Conservation (phyloP, 192 early-diverging fungal species). For the Backusella luteola region DNA sequence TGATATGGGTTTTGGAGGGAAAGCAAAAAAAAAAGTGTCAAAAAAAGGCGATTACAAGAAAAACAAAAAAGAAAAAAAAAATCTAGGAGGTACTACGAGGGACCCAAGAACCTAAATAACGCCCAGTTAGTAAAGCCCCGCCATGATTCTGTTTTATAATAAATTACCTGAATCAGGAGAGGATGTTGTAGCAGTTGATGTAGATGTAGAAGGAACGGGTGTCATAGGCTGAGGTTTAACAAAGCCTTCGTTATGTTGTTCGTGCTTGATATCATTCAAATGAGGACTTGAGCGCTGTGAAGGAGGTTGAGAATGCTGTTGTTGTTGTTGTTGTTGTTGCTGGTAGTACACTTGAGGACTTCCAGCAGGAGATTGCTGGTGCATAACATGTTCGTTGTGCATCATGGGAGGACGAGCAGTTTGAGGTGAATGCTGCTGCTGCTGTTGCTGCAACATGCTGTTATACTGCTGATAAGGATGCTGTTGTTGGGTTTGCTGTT, state of each 20-base stretch:
- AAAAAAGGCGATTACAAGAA: not conserved
- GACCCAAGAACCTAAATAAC: conserved; percentile 11
- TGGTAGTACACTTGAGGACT: conserved; percentile 22
- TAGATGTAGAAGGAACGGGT: conserved; percentile 37
- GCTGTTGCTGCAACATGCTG: conserved; percentile 5
- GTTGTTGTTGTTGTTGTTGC: conserved; percentile 6
- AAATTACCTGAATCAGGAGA: conserved; percentile 36
- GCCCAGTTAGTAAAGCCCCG: not conserved
- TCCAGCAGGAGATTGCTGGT: conserved; percentile 4
- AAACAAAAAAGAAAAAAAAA: not conserved
- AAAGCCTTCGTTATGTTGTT: conserved; percentile 17
- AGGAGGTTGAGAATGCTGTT: conserved; percentile 14
- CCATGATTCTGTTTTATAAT: not conserved
- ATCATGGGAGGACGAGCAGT: conserved; percentile 18
- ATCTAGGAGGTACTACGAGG: conserved; percentile 8
- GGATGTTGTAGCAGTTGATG: conserved; percentile 30
- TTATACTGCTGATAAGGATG: not conserved
- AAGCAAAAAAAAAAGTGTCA: not conserved
- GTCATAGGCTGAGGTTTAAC: conserved; percentile 23
- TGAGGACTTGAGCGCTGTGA: conserved; percentile 19
- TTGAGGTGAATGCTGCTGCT: conserved; percentile 8
- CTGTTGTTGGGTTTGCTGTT: conserved; percentile 13
- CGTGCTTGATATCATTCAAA: conserved; percentile 4
- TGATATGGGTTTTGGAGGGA: not conserved
- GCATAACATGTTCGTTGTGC: conserved; percentile 5